Evolutionary conservation across 169 alveolate genomes (phyloP).

Genomic region (Sarcocystis neurona): DNA sequence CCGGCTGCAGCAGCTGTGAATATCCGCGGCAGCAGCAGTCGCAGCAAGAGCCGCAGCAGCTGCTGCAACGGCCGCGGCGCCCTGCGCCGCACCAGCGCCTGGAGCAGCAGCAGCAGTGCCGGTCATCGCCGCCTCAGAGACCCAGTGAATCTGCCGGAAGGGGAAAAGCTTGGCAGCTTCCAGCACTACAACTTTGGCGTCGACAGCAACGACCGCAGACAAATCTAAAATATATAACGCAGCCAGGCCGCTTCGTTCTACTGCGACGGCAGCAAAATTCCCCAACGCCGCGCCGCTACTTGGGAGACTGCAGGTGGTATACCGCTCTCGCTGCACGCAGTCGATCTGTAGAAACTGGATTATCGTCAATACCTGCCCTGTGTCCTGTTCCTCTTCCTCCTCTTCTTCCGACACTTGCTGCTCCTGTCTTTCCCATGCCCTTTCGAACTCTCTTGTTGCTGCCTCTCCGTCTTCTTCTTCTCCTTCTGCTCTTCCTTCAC

Average conservation of each 20-base stretch:
- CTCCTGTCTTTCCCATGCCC: neutral
- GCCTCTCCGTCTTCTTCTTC: no score
- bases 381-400: neutral
- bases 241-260: slow-evolving; percentile 35
- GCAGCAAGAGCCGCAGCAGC: no score
- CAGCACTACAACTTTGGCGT: slow-evolving; percentile 2
- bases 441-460: no score
- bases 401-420: neutral
- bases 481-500: no score
- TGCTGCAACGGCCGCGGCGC: no score
- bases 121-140: neutral
- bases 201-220: slow-evolving; percentile 35
- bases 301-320: slow-evolving; percentile 21
- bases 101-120: neutral
- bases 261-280: slow-evolving; percentile 26
- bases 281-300: slow-evolving; percentile 33
- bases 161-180: slow-evolving; percentile 37
- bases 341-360: slow-evolving; percentile 40
- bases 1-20: neutral
- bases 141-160: slow-evolving; percentile 39
- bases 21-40: no score
- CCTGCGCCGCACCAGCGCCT: no score
- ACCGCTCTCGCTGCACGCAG: slow-evolving; percentile 52
- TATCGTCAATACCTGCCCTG: neutral
- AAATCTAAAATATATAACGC: slow-evolving; percentile 27